Evolutionary conservation across 2,329 filamentous ascomycete genomes (phyloP).

Genomic region (Calonectria naviculata): DNA sequence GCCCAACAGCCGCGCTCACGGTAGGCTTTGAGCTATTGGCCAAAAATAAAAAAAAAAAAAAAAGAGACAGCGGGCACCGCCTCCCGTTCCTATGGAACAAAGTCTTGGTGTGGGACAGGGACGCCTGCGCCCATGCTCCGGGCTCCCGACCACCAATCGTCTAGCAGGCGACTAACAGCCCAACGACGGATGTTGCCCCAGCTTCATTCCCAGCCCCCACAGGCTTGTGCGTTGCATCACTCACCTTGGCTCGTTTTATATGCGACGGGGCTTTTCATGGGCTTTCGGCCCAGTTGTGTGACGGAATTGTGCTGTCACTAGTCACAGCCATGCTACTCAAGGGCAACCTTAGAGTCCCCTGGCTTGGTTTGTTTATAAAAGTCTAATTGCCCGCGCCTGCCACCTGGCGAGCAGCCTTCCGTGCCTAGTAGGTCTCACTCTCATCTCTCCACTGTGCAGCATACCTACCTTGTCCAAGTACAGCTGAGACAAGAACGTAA

Average conservation of each 20-base stretch:
- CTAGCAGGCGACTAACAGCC: background rate
- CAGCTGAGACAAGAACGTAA: background rate
- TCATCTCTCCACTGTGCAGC: background rate
- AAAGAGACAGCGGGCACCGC: background rate
- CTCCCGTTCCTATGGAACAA: background rate
- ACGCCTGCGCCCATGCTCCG: background rate
- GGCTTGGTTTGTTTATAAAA: background rate
- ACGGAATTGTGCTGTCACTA: background rate
- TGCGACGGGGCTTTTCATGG: conserved; percentile 3
- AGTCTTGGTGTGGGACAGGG: background rate
- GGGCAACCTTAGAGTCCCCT: background rate
- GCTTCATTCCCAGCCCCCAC: conserved; percentile 7
- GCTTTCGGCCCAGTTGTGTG: background rate
- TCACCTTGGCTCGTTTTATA: conserved; percentile 12
- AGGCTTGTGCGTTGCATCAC: conserved; percentile 8
- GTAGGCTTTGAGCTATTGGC: conserved; percentile 1
- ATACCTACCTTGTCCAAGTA: background rate
- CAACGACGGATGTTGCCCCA: background rate
- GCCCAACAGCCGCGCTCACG: background rate
- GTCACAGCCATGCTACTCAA: conserved; percentile 3
- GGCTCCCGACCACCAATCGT: conserved; percentile 7
- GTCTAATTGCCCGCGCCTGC: conserved; percentile 10
- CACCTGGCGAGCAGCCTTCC: background rate
- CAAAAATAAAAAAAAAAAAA: background rate
- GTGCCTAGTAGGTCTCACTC: background rate